Evolutionary conservation across 305 asterid species (phyloP), one percentile per base, ranked within the genome.

Genomic region (Solanum hybrid): DNA sequence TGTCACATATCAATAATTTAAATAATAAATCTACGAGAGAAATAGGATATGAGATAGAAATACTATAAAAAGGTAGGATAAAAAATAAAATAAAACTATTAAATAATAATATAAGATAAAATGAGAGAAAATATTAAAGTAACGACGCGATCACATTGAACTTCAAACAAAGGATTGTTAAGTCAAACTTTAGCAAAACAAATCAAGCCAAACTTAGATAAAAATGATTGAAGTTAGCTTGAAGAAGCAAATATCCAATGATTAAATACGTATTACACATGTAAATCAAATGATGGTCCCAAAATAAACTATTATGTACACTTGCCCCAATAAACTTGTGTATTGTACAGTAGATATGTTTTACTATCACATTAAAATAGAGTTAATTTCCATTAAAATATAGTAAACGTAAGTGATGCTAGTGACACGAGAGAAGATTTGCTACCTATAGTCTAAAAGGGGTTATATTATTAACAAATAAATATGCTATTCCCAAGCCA

Each of bases 371-470:
- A 85, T 57, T 57, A 85, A 1, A 85, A 61, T 31, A 85, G 6
- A 37, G 61, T 10, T 85, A 20, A 31, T 11, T 34, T 36, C 39
- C 26, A 87, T 79, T 87, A 61, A 85, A 84, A 86, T 79, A 87
- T 70, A 87, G 38, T 87, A 38, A 34, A 79, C 70, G 32, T 45
- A 13, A 73, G 7, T 24, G 77, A 87, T 87, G 87, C 68, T 89
- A 45, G 83, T 89, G 90, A 88, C 73, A 89, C 90, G 80, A 81
- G 65, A 38, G 37, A 86, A 89, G 90, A 84, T 89, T 77, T 79
- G 86, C 7, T 79, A 79, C 22, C 32, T 37, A 61, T 8, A 36
- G 61, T 79, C 61, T 36, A 79, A 79, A 79, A 79, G 31, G 61
- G 86, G 11, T 24, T 41, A 79, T 36, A n/a, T 80, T 41, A 17